Percentiles rank a stretch among this genome's conserved stretches.
Conservation (phyloP, 2,329 filamentous ascomycete species). For the Diplodia sapinea region DNA sequence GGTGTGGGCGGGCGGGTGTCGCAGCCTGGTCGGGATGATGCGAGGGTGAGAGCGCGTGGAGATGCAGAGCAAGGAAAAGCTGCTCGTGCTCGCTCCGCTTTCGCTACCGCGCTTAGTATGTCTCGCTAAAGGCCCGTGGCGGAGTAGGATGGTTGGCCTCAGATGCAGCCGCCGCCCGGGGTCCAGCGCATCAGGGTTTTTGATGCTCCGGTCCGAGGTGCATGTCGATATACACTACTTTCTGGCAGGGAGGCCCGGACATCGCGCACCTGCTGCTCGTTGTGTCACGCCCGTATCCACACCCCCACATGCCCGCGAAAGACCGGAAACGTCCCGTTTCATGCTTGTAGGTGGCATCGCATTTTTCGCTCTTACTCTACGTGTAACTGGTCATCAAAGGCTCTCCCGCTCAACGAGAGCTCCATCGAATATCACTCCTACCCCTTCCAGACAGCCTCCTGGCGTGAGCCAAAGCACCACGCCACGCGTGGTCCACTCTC, state of each 20-base stretch:
- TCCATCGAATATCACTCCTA: constrained; percentile 7
- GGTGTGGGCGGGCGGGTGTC: neutral
- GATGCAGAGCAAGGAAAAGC: neutral
- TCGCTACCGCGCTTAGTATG: neutral
- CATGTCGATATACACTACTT: no score
- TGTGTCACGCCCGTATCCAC: neutral
- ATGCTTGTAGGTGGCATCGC: constrained; percentile 16
- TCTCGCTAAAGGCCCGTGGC: constrained; percentile 12
- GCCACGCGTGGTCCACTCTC: neutral
- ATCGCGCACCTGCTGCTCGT: neutral
- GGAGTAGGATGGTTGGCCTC: neutral
- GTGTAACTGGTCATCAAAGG: constrained; percentile 29
- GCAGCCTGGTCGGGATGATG: neutral
- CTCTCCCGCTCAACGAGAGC: constrained; percentile 16
- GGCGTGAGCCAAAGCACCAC: neutral
- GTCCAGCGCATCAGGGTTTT: constrained; percentile 20
- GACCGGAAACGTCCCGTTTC: constrained; percentile 13
- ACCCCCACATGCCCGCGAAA: constrained; percentile 12
- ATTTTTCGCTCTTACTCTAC: constrained; percentile 27
- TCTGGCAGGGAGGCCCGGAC: no score
- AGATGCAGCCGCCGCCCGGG: constrained; percentile 6
- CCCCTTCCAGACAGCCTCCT: constrained; percentile 2
- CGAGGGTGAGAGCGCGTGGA: constrained; percentile 4
- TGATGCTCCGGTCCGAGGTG: constrained; percentile 21
- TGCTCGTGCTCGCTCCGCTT: constrained; percentile 6